Evolutionary conservation across 352 stramenopile species (phyloP).

Genomic region (Phytophthora pluvialis): DNA sequence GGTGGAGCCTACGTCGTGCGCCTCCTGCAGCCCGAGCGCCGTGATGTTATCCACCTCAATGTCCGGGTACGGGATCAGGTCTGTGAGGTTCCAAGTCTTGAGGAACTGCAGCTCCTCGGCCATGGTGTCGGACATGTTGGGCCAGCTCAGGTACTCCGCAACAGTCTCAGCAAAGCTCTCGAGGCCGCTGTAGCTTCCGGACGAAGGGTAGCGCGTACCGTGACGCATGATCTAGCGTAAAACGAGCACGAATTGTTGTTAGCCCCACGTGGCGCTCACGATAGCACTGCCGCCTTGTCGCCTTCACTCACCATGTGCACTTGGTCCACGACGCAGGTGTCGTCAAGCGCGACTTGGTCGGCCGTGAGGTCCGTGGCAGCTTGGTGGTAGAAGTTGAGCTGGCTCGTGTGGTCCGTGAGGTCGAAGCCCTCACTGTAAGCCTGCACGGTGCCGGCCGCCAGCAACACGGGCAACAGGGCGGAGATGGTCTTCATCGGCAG

Average conservation of each 20-base stretch:
- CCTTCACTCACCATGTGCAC: constrained; percentile 42
- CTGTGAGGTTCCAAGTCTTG: constrained; percentile 49
- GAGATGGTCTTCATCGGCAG: constrained; percentile 44
- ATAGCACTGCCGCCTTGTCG: background rate
- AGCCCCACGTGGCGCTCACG: background rate
- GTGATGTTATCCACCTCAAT: constrained; percentile 66
- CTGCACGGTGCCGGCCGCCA: constrained; percentile 10
- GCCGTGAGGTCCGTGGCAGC: constrained; percentile 45
- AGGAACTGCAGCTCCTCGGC: constrained; percentile 53
- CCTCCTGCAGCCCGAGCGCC: constrained; percentile 48
- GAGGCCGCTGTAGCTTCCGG: constrained; percentile 54
- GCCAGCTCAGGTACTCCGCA: constrained; percentile 30
- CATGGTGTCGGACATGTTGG: constrained; percentile 36
- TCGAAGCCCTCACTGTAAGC: constrained; percentile 56
- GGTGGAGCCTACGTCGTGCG: constrained; percentile 43
- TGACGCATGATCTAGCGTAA: constrained; percentile 45
- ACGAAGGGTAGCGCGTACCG: constrained; percentile 62
- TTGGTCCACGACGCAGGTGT: constrained; percentile 53
- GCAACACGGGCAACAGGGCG: constrained; percentile 18
- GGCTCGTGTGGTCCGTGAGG: constrained; percentile 63
- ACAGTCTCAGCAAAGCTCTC: constrained; percentile 42
- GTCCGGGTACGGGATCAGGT: constrained; percentile 41
- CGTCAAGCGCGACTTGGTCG: constrained; percentile 47
- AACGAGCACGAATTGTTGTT: too few relatives aligned
- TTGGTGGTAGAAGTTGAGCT: constrained; percentile 66